These are phyloP conservation scores for Rubia yunnanensis DNA, from an alignment of 257 asterid species.

Conservation along the genomic window DNA sequence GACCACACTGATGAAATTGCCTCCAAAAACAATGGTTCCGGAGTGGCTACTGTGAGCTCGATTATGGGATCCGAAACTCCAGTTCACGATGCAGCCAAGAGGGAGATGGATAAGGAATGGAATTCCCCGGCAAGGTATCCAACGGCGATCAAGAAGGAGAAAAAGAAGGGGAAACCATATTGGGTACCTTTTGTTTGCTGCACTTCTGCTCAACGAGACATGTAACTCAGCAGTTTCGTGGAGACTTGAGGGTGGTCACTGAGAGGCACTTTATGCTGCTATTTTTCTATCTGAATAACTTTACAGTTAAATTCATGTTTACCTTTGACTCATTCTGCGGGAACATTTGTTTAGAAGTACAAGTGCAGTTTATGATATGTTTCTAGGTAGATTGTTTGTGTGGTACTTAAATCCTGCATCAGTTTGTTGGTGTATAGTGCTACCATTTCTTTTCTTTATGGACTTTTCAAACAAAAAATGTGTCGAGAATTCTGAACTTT, in stretches of 20 bases:
- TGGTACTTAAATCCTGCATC: neutral
- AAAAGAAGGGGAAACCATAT: constrained; percentile 50
- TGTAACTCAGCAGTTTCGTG: constrained; percentile 17
- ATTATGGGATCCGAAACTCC: constrained; percentile 30
- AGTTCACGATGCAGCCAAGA: constrained; percentile 22
- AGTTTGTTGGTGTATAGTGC: neutral
- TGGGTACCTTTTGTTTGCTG: constrained; percentile 94
- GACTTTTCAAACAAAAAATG: no score
- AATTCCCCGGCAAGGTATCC: constrained; percentile 89
- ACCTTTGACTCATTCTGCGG: constrained; percentile 7
- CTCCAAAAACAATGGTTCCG: constrained; percentile 26
- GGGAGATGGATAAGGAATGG: constrained; percentile 66
- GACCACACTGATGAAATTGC: constrained; percentile 30
- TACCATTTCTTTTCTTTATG: neutral
- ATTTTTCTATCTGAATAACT: constrained; percentile 3
- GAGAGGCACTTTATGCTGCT: neutral
- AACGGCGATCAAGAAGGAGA: constrained; percentile 66
- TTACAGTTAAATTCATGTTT: neutral
- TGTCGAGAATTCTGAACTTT: no score
- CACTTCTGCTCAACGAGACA: constrained; percentile 56
- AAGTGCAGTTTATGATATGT: neutral
- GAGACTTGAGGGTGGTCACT: constrained; percentile 1
- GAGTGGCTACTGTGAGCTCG: constrained; percentile 27
- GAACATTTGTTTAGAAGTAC: constrained; percentile 14
- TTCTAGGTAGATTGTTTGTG: neutral